Base-by-base conservation (phyloP, 2,329 filamentous ascomycete genomes). In the Hypoxylon rubiginosum region DNA sequence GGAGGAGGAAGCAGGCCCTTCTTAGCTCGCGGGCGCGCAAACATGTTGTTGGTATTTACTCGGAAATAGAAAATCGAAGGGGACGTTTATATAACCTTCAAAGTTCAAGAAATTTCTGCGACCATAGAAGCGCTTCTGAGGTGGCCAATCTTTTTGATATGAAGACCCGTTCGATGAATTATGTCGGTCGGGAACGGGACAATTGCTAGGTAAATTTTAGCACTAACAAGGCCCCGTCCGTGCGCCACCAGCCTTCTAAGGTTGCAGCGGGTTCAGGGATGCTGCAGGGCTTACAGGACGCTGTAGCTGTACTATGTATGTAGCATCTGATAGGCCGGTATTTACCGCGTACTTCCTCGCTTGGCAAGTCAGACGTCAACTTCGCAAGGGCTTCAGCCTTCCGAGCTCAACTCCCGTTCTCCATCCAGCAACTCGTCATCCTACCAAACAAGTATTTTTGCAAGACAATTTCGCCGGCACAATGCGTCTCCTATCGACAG, bases 21-120 rank as follows among this genome's bases (percentile, higher is more conserved):
- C 74, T 89, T 90, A 4, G 82, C 80, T 68, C 88, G 83, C 7
- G 89, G 89, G 72, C 83, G 84, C 41, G 85, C 84, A 72, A 91
- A 89, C 75, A 84, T 82, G 24, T 4, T 65, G 3, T 4, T 65
- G 3, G 26, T 28, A 4, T 30, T 28, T 17, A 9, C 19, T 4
- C 26, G 11, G 17, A 13, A 26, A 26, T 11, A 26, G 17, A 11
- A 13, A 15, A 46, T 7, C 2, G 3, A 48, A 15, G n/a, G 21
- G 45, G 1, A 28, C 2, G 24, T 28, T 10, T 13, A 28, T 15
- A 28, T 28, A 26, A 17, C 10, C 5, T 17, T 30, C 26, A 50
- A 50, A 3, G n/a, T 46, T 26, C 7, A 32, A 50, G 7, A 41
- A 32, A 39, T n/a, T n/a, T 43, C 7, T 24, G 17, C 13, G 13